Percentiles rank a stretch among this genome's conserved stretches.
These are phyloP conservation scores for Aureobasidium sp. DNA, from an alignment of 2,329 filamentous ascomycete species.

Conservation along the genomic window DNA sequence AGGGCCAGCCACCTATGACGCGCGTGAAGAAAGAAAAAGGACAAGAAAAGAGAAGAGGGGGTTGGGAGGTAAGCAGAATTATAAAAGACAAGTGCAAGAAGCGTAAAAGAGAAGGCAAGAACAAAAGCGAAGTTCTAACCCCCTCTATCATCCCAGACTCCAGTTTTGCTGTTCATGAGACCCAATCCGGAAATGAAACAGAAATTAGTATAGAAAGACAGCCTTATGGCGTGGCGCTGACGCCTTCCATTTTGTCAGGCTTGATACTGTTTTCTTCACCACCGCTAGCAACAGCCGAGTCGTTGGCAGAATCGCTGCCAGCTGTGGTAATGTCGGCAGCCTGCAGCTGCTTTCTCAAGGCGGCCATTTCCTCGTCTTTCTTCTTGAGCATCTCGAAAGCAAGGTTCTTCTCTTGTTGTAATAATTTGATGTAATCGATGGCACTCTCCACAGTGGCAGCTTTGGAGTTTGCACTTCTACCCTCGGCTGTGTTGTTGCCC, in stretches of 20 bases:
- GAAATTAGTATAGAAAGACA: neutral
- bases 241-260: conserved; percentile 9
- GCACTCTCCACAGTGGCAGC: conserved; percentile 96
- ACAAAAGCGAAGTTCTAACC: neutral
- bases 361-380: conserved; percentile 25
- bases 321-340: neutral
- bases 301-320: neutral
- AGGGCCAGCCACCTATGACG: neutral
- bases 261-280: neutral
- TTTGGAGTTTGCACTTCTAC: conserved; percentile 68
- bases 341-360: conserved; percentile 11
- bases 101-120: neutral
- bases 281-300: neutral
- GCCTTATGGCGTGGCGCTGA: neutral
- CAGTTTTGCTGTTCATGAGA: neutral
- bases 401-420: conserved; percentile 52
- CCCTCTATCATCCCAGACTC: neutral
- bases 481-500: conserved; percentile 25
- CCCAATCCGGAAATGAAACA: neutral
- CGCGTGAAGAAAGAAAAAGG: neutral
- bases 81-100: neutral
- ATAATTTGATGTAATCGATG: conserved; percentile 84
- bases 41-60: neutral
- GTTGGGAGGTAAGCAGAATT: neutral
- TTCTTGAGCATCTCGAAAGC: conserved; percentile 24